Conservation (phyloP, 805 yeast genomes). For the Saturnispora serradocipensis region DNA sequence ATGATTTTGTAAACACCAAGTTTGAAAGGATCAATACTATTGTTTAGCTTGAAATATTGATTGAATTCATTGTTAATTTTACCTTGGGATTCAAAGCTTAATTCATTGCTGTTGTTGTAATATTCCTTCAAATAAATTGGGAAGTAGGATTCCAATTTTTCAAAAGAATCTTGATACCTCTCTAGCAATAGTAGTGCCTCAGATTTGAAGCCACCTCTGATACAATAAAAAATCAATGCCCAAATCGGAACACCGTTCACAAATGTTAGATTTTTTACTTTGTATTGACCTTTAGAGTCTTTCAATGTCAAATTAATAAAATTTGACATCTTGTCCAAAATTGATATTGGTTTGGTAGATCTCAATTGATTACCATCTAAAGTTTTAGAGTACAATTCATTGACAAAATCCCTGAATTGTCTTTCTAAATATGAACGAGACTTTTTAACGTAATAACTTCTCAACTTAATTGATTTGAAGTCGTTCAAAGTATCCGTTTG, state of each 20-base stretch:
- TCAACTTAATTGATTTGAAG: slow-evolving; percentile 29
- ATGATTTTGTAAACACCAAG: slow-evolving; percentile 83
- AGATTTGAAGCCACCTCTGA: slow-evolving; percentile 72
- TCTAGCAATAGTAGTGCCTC: slow-evolving; percentile 70
- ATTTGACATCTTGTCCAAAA: slow-evolving; percentile 23
- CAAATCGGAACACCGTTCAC: slow-evolving; percentile 88
- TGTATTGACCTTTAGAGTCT: slow-evolving; percentile 37
- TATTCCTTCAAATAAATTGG: slow-evolving; percentile 70
- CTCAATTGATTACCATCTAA: slow-evolving; percentile 2
- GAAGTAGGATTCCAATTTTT: slow-evolving; percentile 78
- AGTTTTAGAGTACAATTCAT: slow-evolving; percentile 38
- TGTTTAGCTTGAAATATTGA: slow-evolving; percentile 60
- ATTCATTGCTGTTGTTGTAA: slow-evolving; percentile 44
- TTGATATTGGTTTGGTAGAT: neutral
- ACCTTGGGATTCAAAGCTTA: slow-evolving; percentile 60
- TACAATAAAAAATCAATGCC: slow-evolving; percentile 79
- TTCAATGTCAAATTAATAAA: slow-evolving; percentile 40
- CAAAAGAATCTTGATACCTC: slow-evolving; percentile 60
- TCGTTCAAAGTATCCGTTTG: slow-evolving; percentile 25
- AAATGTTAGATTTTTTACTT: slow-evolving; percentile 44
- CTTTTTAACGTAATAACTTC: slow-evolving; percentile 40
- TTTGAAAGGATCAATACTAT: slow-evolving; percentile 78
- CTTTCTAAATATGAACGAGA: slow-evolving; percentile 56
- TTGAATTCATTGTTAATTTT: slow-evolving; percentile 73
- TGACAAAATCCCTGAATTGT: slow-evolving; percentile 72